A percentile compares a stretch with the other conserved stretches of the same genome.
Conservation (phyloP, 371 early-diverging fungal genomes). For the Rhizopus microsporus region DNA sequence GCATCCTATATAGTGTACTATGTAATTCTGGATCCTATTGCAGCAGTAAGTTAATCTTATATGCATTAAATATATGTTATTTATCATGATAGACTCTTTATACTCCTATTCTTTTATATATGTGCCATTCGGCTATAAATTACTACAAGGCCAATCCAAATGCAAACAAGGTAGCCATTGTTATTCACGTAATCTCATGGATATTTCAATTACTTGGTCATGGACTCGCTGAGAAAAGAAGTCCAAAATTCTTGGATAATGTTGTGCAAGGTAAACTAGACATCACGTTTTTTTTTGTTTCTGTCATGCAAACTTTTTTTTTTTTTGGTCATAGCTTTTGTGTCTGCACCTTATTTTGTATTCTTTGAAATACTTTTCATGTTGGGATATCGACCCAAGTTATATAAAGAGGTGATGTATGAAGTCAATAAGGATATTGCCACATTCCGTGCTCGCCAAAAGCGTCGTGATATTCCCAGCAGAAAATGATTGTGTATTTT, state of each 20-base stretch:
- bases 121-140: slow-evolving; percentile 61
- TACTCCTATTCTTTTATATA: slow-evolving; percentile 62
- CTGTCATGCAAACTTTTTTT: slow-evolving; percentile 1
- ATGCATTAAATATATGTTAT: slow-evolving; percentile 6
- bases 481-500: too few relatives aligned
- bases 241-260: slow-evolving; percentile 88
- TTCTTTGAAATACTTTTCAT: slow-evolving; percentile 87
- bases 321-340: slow-evolving; percentile 59
- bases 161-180: slow-evolving; percentile 55
- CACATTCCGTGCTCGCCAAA: slow-evolving; percentile 54
- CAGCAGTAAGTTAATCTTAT: slow-evolving; percentile 55
- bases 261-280: slow-evolving; percentile 67
- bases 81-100: slow-evolving; percentile 43
- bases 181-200: slow-evolving; percentile 77
- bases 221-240: slow-evolving; percentile 82
- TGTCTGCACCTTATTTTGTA: slow-evolving; percentile 95
- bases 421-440: slow-evolving; percentile 66
- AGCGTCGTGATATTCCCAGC: too few relatives aligned
- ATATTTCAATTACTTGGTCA: slow-evolving; percentile 90
- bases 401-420: slow-evolving; percentile 64
- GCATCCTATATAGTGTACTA: slow-evolving; percentile 74
- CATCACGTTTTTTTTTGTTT: background rate
- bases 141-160: slow-evolving; percentile 52
- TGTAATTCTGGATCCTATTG: slow-evolving; percentile 75
- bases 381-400: slow-evolving; percentile 79